Conservation (phyloP, 1,139 yeast genomes). For the Saccharomyces pastorianus region DNA sequence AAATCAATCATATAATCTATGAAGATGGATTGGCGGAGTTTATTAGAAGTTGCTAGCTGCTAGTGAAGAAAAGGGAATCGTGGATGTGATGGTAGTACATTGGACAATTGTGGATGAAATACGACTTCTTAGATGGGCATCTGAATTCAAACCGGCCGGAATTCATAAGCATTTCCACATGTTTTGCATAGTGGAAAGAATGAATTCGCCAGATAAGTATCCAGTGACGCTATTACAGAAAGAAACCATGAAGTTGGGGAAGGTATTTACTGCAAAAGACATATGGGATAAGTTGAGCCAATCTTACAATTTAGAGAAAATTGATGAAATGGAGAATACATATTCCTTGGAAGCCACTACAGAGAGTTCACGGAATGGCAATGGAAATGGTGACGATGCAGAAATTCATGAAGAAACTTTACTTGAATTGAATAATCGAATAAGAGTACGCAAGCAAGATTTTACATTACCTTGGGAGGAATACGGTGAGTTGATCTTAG, state of each 20-base stretch:
- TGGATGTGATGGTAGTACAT: slow-evolving; percentile 26
- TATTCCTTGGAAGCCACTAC: neutral
- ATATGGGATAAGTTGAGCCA: slow-evolving; percentile 50
- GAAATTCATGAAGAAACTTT: slow-evolving; percentile 11
- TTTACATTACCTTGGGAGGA: slow-evolving; percentile 40
- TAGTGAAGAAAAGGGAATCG: neutral
- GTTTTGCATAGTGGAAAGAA: slow-evolving; percentile 43
- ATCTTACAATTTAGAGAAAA: slow-evolving; percentile 41
- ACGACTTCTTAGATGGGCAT: slow-evolving; percentile 52
- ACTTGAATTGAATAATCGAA: slow-evolving; percentile 14
- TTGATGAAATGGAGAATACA: slow-evolving; percentile 1
- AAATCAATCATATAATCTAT: neutral
- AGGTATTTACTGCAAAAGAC: slow-evolving; percentile 40
- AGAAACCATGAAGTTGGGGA: slow-evolving; percentile 22
- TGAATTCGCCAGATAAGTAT: slow-evolving; percentile 36
- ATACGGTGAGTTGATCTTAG: slow-evolving; percentile 37
- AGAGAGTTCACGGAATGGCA: neutral
- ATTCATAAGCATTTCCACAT: slow-evolving; percentile 50
- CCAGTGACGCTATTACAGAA: slow-evolving; percentile 27
- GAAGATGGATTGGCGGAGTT: neutral
- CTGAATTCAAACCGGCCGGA: slow-evolving; percentile 60
- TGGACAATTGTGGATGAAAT: slow-evolving; percentile 65
- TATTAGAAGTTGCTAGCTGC: neutral
- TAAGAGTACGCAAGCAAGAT: slow-evolving; percentile 23
- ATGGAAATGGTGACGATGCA: slow-evolving; percentile 20